phyloP scores from a whole-genome alignment of 129 eudicot genomes.

The Erigeron canadensis region DNA sequence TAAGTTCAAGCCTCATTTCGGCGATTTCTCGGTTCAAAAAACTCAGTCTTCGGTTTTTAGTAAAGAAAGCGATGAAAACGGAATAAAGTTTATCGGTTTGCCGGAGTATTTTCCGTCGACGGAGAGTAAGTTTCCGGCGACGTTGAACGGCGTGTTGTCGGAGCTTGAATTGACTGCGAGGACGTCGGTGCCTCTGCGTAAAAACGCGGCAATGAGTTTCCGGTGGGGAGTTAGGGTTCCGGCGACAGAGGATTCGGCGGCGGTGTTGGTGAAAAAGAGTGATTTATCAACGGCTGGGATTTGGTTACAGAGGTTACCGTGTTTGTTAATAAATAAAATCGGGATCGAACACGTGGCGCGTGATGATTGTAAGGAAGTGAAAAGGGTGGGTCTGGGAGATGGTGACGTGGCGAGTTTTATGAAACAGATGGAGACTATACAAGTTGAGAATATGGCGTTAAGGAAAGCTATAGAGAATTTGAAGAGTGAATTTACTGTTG shows the following conservation, averaged over 20 bases:
- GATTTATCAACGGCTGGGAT: slow-evolving; percentile 42
- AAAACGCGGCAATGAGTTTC: slow-evolving; percentile 54
- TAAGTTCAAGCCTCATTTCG: slow-evolving; percentile 74
- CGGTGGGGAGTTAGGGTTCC: slow-evolving; percentile 82
- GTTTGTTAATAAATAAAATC: slow-evolving; percentile 69
- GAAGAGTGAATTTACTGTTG: slow-evolving; percentile 48
- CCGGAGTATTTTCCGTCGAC: slow-evolving; percentile 29
- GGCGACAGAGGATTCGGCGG: slow-evolving; percentile 31
- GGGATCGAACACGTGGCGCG: slow-evolving; percentile 70
- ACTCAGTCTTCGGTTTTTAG: slow-evolving; percentile 47
- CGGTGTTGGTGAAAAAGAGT: slow-evolving; percentile 35
- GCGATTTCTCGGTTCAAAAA: slow-evolving; percentile 68
- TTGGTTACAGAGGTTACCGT: slow-evolving; percentile 44
- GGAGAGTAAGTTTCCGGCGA: slow-evolving; percentile 23
- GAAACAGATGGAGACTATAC: slow-evolving; percentile 54
- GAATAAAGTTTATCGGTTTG: slow-evolving; percentile 32
- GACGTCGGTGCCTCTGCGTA: slow-evolving; percentile 52
- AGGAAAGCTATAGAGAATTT: slow-evolving; percentile 58
- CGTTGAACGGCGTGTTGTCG: slow-evolving; percentile 26
- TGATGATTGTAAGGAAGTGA: slow-evolving; percentile 12
- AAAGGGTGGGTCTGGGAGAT: slow-evolving; percentile 7
- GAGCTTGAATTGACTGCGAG: slow-evolving; percentile 56
- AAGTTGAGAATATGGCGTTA: slow-evolving; percentile 54
- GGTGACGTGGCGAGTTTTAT: slow-evolving; percentile 52
- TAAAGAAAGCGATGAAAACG: slow-evolving; percentile 26